Base-by-base conservation (phyloP, 1,284 basidiomycete species). In the Leccinum pachyderme region DNA sequence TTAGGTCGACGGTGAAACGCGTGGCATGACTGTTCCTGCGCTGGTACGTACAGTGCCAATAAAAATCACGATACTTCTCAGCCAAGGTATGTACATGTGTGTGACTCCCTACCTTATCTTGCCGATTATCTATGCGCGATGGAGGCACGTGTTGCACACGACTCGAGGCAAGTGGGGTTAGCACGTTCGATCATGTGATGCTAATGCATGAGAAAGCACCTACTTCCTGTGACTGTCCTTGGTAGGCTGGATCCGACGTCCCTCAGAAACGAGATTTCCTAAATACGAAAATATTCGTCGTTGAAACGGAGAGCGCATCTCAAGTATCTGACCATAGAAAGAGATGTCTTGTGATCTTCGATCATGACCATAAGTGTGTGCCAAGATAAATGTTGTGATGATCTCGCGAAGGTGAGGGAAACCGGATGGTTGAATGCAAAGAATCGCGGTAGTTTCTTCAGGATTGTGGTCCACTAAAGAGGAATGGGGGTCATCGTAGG, bases 321-420 rank as follows among this genome's bases (percentile, higher is more conserved):
- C 18, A 39, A 39, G 2, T 7, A 25, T 29, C 47, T 37, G n/a
- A 63, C 37, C 37, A 39, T 39, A 22, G 9, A 1, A 7, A 39
- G 18, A 7, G 37, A 11, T 12, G 6, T 12, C 37, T 13, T 47
- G 29, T 2, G 24, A 4, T 7, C 24, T 52, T 9, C 11, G 31
- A 29, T 12, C 13, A 7, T 39, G 37, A 39, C 11, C 18, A 6
- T 39, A 9, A 39, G 37, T 9, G 37, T 39, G 3, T 12, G 37
- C 22, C 18, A 60, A 33, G 2, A 56, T 35, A 46, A 63, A 65
- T 3, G 61, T 63, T 5, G 29, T 51, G 22, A 63, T 31, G 24
- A 63, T 47, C 37, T 65, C 61, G 12, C 29, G 50, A 22, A 65
- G 50, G 32, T 65, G 45, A 49, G 63, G 62, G 37, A 63, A 63